Conservation (phyloP, 495 filamentous ascomycete genomes). For the Neurospora terricola region DNA sequence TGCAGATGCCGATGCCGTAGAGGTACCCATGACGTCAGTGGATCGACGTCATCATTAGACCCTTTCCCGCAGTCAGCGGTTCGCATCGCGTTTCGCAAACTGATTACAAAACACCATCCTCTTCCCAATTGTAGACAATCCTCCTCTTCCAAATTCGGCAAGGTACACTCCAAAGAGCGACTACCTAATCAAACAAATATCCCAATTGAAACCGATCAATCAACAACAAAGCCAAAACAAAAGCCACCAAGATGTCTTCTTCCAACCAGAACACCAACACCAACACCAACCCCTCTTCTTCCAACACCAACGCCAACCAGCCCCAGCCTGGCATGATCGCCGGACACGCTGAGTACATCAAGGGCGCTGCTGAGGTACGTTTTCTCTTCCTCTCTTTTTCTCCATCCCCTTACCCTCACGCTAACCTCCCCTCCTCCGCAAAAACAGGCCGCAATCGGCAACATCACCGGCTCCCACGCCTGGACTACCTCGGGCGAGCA, state of each 20-base stretch:
- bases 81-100: not conserved
- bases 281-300: constrained; percentile 4
- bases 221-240: not conserved
- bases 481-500: constrained; percentile 37
- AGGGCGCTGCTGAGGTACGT: constrained; percentile 37
- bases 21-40: not conserved
- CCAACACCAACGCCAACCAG: not conserved
- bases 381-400: not conserved
- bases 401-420: not conserved
- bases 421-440: not conserved
- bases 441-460: constrained; percentile 18
- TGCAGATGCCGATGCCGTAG: not conserved
- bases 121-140: not conserved
- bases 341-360: constrained; percentile 37
- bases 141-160: not conserved
- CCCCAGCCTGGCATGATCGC: constrained; percentile 28
- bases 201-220: not conserved
- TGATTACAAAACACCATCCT: not conserved
- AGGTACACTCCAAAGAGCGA: not conserved
- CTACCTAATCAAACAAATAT: not conserved
- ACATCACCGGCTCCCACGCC: constrained; percentile 31
- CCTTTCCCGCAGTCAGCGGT: not conserved
- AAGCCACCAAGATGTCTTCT: constrained; percentile 7
- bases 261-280: constrained; percentile 7
- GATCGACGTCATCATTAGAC: not conserved